Evolutionary conservation across 1,284 basidiomycete species (phyloP).

Genomic region (Sutorius eximius): DNA sequence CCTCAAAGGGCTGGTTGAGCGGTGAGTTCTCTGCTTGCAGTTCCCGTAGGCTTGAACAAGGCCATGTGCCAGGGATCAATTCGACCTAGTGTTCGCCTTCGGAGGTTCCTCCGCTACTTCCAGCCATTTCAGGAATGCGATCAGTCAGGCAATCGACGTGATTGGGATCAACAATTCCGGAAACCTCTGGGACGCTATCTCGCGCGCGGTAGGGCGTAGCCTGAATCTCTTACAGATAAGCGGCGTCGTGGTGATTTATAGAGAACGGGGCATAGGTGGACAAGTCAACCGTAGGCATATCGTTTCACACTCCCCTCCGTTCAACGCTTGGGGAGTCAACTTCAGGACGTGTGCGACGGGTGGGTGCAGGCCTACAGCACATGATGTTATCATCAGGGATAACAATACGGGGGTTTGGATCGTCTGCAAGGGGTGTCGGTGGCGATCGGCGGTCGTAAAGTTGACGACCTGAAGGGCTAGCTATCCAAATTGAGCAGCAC

Average conservation of each 20-base stretch:
- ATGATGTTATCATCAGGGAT: slow-evolving; percentile 1
- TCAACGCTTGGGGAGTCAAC: not conserved
- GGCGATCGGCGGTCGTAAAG: not conserved
- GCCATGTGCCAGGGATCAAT: not conserved
- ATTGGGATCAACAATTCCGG: not conserved
- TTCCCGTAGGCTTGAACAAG: not conserved
- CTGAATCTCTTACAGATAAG: not conserved
- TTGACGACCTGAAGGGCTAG: not conserved
- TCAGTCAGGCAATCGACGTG: not conserved
- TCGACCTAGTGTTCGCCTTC: slow-evolving; percentile 7
- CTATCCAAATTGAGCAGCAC: not conserved
- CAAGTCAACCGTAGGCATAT: not conserved
- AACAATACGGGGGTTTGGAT: not conserved
- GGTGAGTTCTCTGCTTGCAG: not conserved
- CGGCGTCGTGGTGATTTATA: not conserved
- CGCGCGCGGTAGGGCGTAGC: not conserved
- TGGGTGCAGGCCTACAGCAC: not conserved
- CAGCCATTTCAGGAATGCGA: not conserved
- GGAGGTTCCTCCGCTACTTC: not conserved
- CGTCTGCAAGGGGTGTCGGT: not conserved
- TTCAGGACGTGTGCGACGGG: slow-evolving; percentile 2
- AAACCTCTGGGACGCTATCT: slow-evolving; percentile 2
- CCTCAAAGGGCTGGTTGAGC: not conserved
- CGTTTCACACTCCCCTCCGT: not conserved
- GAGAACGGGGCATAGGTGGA: not conserved